phyloP scores from a whole-genome alignment of 768 basidiomycete genomes.

The Boletus rufocinnamomeus region DNA sequence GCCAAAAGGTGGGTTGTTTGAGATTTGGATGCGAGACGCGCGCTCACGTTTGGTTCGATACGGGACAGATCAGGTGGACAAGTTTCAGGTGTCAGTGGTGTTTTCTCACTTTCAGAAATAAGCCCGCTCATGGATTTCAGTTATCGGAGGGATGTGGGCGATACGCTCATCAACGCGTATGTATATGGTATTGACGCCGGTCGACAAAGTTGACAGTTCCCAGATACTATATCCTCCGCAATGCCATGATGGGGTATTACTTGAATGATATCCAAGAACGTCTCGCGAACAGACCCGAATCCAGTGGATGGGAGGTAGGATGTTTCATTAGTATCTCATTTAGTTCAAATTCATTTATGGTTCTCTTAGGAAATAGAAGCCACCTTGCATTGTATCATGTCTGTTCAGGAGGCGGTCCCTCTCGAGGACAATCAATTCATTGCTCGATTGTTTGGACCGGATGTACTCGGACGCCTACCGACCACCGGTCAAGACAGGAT shows the following conservation, averaged over 20 bases:
- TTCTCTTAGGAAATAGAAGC: constrained; percentile 76
- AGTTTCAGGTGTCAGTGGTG: constrained; percentile 68
- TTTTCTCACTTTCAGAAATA: not conserved
- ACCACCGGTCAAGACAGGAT: constrained; percentile 63
- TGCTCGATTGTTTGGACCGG: constrained; percentile 66
- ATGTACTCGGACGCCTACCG: constrained; percentile 70
- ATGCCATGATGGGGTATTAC: constrained; percentile 77
- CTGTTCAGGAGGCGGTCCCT: constrained; percentile 84
- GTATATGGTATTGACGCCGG: constrained; percentile 26
- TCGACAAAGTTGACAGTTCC: constrained; percentile 11
- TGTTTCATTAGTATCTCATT: not conserved
- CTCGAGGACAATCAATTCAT: constrained; percentile 56
- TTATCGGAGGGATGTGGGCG: constrained; percentile 84
- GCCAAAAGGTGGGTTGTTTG: constrained; percentile 60
- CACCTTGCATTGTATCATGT: constrained; percentile 81
- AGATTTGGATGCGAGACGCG: not conserved
- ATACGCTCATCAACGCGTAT: constrained; percentile 86
- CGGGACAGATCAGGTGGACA: constrained; percentile 70
- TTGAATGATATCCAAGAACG: constrained; percentile 61
- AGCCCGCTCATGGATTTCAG: constrained; percentile 38
- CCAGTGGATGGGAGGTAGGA: constrained; percentile 74
- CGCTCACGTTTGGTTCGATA: constrained; percentile 11
- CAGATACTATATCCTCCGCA: constrained; percentile 85
- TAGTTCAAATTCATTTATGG: not conserved
- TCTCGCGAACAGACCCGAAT: constrained; percentile 45